Conservation (phyloP, 768 basidiomycete genomes). For the Hygrocybe punicea region DNA sequence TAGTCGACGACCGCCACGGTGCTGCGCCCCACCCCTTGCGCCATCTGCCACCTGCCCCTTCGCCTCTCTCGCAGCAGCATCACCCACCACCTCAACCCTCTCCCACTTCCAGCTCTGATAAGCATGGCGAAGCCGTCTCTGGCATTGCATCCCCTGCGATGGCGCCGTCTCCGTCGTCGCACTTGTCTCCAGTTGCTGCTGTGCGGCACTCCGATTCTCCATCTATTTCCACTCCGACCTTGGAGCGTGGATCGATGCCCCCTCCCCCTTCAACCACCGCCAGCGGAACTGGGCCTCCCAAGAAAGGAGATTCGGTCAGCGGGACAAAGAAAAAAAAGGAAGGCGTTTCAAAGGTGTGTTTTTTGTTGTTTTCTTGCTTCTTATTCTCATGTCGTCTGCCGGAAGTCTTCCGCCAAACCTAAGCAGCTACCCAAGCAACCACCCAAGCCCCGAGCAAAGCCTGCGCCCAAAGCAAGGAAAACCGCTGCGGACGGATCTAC, state of each 20-base stretch:
- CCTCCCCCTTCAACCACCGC: slow-evolving; percentile 40
- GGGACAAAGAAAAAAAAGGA: slow-evolving; percentile 44
- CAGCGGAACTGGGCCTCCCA: neutral
- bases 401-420: slow-evolving; percentile 23
- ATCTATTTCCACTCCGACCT: slow-evolving; percentile 18
- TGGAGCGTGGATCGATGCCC: slow-evolving; percentile 59
- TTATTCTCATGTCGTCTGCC: slow-evolving; percentile 11
- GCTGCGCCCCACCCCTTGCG: slow-evolving; percentile 13
- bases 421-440: slow-evolving; percentile 22
- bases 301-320: slow-evolving; percentile 24
- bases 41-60: neutral
- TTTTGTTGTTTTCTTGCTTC: slow-evolving; percentile 8
- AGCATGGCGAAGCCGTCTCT: neutral
- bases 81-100: neutral
- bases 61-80: slow-evolving; percentile 4
- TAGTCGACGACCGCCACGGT: slow-evolving; percentile 55
- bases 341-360: slow-evolving; percentile 36
- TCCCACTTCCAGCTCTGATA: neutral
- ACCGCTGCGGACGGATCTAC: slow-evolving; percentile 16
- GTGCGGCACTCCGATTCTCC: slow-evolving; percentile 10
- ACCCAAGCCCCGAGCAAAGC: slow-evolving; percentile 30
- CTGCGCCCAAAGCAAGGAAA: slow-evolving; percentile 34
- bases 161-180: slow-evolving; percentile 8
- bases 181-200: neutral
- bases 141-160: slow-evolving; percentile 13